These are phyloP conservation scores for Aristolochia fimbriata DNA, from an alignment of 164 flowering plant genomes.

Conservation along the genomic window DNA sequence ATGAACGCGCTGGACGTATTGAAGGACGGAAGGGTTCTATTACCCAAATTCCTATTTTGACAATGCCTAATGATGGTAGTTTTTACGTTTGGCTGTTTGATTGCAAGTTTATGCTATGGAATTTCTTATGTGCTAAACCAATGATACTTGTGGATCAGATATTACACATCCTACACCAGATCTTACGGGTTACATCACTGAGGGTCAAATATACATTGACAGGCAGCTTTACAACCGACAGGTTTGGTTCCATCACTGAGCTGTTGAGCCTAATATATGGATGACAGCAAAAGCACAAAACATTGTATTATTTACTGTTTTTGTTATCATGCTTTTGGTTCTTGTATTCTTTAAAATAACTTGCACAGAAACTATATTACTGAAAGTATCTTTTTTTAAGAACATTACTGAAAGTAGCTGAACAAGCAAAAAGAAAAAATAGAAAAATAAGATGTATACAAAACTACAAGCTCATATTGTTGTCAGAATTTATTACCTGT, in stretches of 20 bases:
- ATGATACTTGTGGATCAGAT: conserved; percentile 35
- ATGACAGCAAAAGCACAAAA: background rate
- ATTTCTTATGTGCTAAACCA: background rate
- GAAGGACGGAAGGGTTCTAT: conserved; percentile 96
- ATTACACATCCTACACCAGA: conserved; percentile 98
- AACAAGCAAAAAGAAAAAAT: too few relatives aligned
- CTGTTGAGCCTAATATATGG: background rate
- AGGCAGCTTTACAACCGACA: conserved; percentile 87
- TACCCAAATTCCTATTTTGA: conserved; percentile 92
- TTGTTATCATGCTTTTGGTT: too few relatives aligned
- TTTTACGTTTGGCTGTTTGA: background rate
- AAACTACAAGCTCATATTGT: too few relatives aligned
- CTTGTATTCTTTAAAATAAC: too few relatives aligned
- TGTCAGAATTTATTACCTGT: too few relatives aligned
- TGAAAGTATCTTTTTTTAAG: too few relatives aligned
- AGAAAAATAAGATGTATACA: too few relatives aligned
- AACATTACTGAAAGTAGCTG: too few relatives aligned
- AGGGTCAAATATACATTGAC: conserved; percentile 96
- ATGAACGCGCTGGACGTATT: conserved; percentile 98
- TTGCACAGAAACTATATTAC: too few relatives aligned
- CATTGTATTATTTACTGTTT: too few relatives aligned
- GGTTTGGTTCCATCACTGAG: conserved; percentile 24
- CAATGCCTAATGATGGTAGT: conserved; percentile 98
- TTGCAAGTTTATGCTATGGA: background rate
- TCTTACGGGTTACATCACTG: conserved; percentile 97